Conservation (phyloP, 2,329 filamentous ascomycete species). For the Talaromyces verruculosus region DNA sequence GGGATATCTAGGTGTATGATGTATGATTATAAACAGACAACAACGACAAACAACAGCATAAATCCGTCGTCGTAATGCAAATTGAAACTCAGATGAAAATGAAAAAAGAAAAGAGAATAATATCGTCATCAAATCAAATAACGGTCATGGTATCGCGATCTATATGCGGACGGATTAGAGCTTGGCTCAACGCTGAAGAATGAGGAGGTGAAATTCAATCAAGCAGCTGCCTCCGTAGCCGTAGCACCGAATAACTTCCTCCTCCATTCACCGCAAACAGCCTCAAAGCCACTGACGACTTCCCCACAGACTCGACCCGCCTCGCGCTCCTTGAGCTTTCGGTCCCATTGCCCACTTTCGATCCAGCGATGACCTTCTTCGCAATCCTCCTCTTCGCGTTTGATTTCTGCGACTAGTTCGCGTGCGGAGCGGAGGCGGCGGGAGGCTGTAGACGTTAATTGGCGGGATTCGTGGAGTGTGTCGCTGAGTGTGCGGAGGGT, state of each 20-base stretch:
- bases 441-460: constrained; percentile 78
- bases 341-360: constrained; percentile 77
- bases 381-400: constrained; percentile 74
- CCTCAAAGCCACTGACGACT: constrained; percentile 88
- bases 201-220: not conserved
- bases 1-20: constrained; percentile 20
- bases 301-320: constrained; percentile 81
- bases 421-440: constrained; percentile 76
- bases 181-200: not conserved
- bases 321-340: constrained; percentile 71
- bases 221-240: constrained; percentile 31
- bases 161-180: not conserved
- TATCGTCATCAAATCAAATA: constrained; percentile 6
- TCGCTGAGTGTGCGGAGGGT: constrained; percentile 85
- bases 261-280: constrained; percentile 82
- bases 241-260: constrained; percentile 63
- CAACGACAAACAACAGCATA: not conserved
- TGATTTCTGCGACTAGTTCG: constrained; percentile 82
- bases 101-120: not conserved
- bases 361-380: constrained; percentile 84
- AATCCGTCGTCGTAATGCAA: not conserved
- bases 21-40: not conserved
- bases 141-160: constrained; percentile 4
- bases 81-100: not conserved
- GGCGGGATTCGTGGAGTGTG: constrained; percentile 88